These are phyloP conservation scores for Calonectria montana DNA, from an alignment of 2,329 filamentous ascomycete species.

Conservation along the genomic window DNA sequence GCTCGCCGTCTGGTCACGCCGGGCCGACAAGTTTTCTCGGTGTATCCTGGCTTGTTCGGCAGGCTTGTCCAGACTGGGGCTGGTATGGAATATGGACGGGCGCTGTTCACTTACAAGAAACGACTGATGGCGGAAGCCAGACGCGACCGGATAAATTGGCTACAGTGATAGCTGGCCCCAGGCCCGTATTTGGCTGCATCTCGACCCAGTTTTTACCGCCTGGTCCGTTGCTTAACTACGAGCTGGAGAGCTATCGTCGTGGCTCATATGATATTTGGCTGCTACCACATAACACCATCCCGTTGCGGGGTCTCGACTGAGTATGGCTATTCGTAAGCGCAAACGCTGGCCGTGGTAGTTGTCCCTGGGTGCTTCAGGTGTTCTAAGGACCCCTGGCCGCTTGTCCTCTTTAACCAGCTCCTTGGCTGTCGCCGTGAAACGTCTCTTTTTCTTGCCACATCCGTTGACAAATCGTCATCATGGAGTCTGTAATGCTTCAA, in stretches of 20 bases:
- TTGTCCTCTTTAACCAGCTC: not conserved
- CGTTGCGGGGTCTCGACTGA: conserved; percentile 3
- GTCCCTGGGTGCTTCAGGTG: not conserved
- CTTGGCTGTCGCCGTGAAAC: not conserved
- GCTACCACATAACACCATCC: conserved; percentile 16
- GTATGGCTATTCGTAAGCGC: not conserved
- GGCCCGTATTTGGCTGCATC: conserved; percentile 25
- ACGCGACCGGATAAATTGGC: not conserved
- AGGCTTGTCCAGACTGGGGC: not conserved
- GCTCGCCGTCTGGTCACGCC: conserved; percentile 18
- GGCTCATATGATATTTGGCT: not conserved
- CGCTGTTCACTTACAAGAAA: not conserved
- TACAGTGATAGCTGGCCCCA: not conserved
- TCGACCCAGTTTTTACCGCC: conserved; percentile 11
- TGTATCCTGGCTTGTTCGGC: not conserved
- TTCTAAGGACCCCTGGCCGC: not conserved
- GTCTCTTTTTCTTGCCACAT: not conserved
- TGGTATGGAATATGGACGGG: not conserved
- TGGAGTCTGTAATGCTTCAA: conserved; percentile 49
- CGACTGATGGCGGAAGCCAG: conserved; percentile 1
- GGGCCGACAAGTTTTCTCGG: not conserved
- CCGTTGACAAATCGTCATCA: conserved; percentile 28
- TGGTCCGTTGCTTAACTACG: conserved; percentile 2
- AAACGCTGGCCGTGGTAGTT: conserved; percentile 1
- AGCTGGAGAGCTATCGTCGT: conserved; percentile 5